Evolutionary conservation across 768 basidiomycete species (phyloP).

Genomic region (Tulasnella sp.): DNA sequence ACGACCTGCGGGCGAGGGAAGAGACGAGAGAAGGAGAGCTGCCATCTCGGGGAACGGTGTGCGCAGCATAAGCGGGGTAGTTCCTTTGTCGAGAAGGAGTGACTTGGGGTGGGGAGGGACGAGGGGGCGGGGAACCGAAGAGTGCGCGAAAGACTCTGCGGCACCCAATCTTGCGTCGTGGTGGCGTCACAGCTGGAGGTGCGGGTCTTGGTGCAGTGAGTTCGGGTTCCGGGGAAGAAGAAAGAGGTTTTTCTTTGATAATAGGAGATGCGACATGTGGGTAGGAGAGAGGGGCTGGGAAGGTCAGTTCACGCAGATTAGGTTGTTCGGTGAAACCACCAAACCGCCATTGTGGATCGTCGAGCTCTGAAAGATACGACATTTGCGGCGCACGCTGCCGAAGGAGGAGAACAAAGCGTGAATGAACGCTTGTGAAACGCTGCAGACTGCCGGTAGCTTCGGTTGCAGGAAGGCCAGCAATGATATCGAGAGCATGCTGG

Average conservation of each 20-base stretch:
- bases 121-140: neutral
- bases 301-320: slow-evolving; percentile 42
- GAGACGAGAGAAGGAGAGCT: neutral
- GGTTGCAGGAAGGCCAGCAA: slow-evolving; percentile 29
- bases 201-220: no score
- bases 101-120: neutral
- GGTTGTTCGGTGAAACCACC: neutral
- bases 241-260: neutral
- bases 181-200: neutral
- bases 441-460: slow-evolving; percentile 11
- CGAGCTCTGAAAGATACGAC: neutral
- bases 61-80: neutral
- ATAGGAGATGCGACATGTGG: slow-evolving; percentile 12
- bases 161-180: slow-evolving; percentile 1
- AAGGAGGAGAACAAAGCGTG: slow-evolving; percentile 59
- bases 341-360: slow-evolving; percentile 6
- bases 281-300: slow-evolving; percentile 62
- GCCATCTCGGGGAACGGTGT: neutral
- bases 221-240: neutral
- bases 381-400: slow-evolving; percentile 35
- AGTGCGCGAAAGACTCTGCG: neutral
- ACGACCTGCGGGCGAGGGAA: neutral
- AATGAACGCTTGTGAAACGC: slow-evolving; percentile 39
- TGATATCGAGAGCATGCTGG: slow-evolving; percentile 45
- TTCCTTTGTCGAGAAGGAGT: neutral